Percentiles rank a stretch among this genome's conserved stretches.
These are phyloP conservation scores for Capronia epimyces DNA, from an alignment of 2,329 filamentous ascomycete species.

Conservation along the genomic window DNA sequence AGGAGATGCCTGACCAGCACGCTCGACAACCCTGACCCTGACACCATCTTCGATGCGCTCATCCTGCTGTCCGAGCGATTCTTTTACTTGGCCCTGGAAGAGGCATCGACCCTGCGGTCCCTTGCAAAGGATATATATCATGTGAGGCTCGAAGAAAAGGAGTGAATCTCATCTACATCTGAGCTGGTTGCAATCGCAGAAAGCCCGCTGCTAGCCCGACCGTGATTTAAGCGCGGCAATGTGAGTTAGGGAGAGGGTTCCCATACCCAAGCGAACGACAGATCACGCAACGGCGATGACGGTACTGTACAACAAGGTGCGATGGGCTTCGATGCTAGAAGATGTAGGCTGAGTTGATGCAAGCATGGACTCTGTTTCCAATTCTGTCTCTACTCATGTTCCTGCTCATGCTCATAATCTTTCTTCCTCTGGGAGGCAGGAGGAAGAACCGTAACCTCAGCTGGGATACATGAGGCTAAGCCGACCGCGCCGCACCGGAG, in stretches of 20 bases:
- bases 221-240: too few species aligned
- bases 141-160: neutral
- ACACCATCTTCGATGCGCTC: slow-evolving; percentile 2
- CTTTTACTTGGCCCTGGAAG: slow-evolving; percentile 14
- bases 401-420: too few species aligned
- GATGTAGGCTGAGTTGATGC: neutral
- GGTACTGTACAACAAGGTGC: neutral
- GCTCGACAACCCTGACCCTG: slow-evolving; percentile 1
- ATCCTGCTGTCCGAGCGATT: slow-evolving; percentile 2
- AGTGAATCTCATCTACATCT: too few species aligned
- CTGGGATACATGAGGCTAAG: too few species aligned
- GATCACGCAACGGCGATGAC: too few species aligned
- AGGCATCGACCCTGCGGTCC: slow-evolving; percentile 5
- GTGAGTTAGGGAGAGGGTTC: too few species aligned
- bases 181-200: too few species aligned
- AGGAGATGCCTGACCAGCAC: neutral
- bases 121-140: slow-evolving; percentile 6
- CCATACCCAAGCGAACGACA: too few species aligned
- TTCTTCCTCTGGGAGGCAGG: too few species aligned
- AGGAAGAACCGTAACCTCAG: too few species aligned
- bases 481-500: neutral
- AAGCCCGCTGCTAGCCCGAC: too few species aligned
- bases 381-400: neutral
- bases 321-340: too few species aligned
- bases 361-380: slow-evolving; percentile 2